Evolutionary conservation across 148 eudicot species (phyloP).

Genomic region (Nyssa sinensis): DNA sequence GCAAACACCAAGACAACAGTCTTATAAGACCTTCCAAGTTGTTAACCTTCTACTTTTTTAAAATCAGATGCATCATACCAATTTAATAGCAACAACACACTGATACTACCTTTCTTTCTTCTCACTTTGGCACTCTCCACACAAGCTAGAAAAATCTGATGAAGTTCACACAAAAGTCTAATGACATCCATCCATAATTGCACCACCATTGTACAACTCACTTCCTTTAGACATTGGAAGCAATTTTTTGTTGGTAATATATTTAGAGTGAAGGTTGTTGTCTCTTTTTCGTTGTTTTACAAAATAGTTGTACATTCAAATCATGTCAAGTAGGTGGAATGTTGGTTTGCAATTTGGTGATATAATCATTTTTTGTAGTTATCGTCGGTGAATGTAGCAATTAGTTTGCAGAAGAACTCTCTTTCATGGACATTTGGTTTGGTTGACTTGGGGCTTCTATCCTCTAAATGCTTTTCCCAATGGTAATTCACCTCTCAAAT

Average conservation of each 20-base stretch:
- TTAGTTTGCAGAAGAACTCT: background rate
- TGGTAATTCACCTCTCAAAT: too few species aligned
- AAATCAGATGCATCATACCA: conserved; percentile 25
- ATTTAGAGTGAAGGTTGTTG: conserved; percentile 9
- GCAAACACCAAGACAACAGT: conserved; percentile 9
- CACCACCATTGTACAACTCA: conserved; percentile 11
- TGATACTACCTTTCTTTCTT: conserved; percentile 55
- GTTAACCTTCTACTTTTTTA: too few species aligned
- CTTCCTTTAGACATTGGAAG: background rate
- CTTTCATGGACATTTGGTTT: too few species aligned
- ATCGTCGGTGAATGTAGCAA: background rate
- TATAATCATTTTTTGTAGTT: background rate
- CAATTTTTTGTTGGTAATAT: background rate
- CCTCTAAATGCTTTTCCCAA: too few species aligned
- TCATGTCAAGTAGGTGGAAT: conserved; percentile 3
- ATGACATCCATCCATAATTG: too few species aligned
- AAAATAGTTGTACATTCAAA: conserved; percentile 5
- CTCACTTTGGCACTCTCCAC: conserved; percentile 71
- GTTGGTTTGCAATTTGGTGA: background rate
- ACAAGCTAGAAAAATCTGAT: conserved; percentile 62
- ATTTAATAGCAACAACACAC: conserved; percentile 47
- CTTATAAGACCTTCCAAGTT: too few species aligned
- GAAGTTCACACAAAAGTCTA: too few species aligned
- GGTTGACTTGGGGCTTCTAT: too few species aligned
- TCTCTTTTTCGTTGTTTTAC: conserved; percentile 2